phyloP scores from a whole-genome alignment of 768 basidiomycete genomes.

The Boletales sp. region DNA sequence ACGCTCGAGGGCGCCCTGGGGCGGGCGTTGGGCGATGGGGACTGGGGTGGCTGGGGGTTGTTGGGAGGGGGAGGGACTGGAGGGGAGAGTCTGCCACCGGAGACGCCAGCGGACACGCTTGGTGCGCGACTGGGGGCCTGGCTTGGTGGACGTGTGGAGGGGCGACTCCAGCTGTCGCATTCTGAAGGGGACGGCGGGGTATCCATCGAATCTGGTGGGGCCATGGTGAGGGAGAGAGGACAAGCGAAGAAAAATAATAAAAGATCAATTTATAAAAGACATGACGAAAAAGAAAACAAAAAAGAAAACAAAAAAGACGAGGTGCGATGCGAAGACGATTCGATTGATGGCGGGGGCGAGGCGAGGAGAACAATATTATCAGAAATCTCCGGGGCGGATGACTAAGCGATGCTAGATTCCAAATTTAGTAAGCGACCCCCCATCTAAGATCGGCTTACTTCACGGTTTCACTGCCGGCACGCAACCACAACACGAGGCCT shows the following conservation, averaged over 20 bases:
- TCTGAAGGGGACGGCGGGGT: slow-evolving; percentile 54
- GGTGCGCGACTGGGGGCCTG: slow-evolving; percentile 46
- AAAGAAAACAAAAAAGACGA: neutral
- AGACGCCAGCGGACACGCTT: slow-evolving; percentile 34
- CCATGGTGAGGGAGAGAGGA: slow-evolving; percentile 30
- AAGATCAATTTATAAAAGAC: slow-evolving; percentile 10
- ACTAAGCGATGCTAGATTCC: slow-evolving; percentile 16
- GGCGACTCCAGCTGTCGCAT: slow-evolving; percentile 56
- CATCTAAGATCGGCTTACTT: no score
- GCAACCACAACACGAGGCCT: no score
- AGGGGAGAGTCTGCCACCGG: slow-evolving; percentile 28
- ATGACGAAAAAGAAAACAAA: slow-evolving; percentile 4
- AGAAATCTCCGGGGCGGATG: slow-evolving; percentile 10
- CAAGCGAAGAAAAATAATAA: neutral
- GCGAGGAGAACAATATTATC: slow-evolving; percentile 5
- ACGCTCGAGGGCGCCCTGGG: slow-evolving; percentile 42
- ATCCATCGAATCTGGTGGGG: slow-evolving; percentile 36
- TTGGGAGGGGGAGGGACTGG: slow-evolving; percentile 31
- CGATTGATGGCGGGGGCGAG: slow-evolving; percentile 8
- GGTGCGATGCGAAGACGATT: slow-evolving; percentile 11
- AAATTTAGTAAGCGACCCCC: no score
- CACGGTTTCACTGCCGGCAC: no score
- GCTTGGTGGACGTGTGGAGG: slow-evolving; percentile 60
- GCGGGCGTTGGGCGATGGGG: slow-evolving; percentile 25
- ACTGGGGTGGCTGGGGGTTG: slow-evolving; percentile 19